Evolutionary conservation across 108 stramenopile species (phyloP).

Genomic region (Cylindrotheca closterium): DNA sequence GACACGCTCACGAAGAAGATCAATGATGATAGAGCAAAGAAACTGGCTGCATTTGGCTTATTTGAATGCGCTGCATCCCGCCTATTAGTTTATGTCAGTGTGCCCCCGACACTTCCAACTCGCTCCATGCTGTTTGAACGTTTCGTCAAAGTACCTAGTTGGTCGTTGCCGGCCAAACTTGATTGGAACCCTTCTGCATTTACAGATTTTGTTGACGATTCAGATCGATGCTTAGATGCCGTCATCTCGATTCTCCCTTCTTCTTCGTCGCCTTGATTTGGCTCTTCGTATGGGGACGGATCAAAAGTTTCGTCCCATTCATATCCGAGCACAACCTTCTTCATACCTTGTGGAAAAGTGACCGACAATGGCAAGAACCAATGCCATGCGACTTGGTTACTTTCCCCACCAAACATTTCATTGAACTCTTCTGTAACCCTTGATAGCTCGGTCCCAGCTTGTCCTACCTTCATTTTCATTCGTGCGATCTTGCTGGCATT

Average conservation of each 20-base stretch:
- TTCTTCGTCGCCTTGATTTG: slow-evolving; percentile 1
- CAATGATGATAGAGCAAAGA: too few species aligned
- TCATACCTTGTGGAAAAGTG: slow-evolving; percentile 68
- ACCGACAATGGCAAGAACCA: slow-evolving; percentile 72
- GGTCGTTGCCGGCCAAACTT: neutral
- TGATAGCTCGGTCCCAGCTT: slow-evolving; percentile 62
- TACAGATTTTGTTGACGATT: neutral
- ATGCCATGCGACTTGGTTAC: slow-evolving; percentile 64
- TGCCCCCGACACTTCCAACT: neutral
- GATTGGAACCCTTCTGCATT: neutral
- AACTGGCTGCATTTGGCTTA: too few species aligned
- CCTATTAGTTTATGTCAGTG: neutral
- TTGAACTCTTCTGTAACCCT: slow-evolving; percentile 81
- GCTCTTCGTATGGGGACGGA: slow-evolving; percentile 47
- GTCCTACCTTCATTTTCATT: slow-evolving; percentile 81
- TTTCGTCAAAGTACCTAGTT: neutral
- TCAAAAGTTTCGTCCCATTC: slow-evolving; percentile 64
- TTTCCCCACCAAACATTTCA: slow-evolving; percentile 92
- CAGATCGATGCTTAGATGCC: neutral
- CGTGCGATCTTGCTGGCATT: slow-evolving; percentile 93
- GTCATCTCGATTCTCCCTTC: neutral
- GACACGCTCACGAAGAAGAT: too few species aligned
- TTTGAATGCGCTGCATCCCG: too few species aligned
- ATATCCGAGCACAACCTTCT: slow-evolving; percentile 76
- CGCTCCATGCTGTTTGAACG: neutral